Evolutionary conservation across 352 stramenopile species (phyloP), one percentile per base, ranked within the genome.

Genomic region (Albugo laibachii): DNA sequence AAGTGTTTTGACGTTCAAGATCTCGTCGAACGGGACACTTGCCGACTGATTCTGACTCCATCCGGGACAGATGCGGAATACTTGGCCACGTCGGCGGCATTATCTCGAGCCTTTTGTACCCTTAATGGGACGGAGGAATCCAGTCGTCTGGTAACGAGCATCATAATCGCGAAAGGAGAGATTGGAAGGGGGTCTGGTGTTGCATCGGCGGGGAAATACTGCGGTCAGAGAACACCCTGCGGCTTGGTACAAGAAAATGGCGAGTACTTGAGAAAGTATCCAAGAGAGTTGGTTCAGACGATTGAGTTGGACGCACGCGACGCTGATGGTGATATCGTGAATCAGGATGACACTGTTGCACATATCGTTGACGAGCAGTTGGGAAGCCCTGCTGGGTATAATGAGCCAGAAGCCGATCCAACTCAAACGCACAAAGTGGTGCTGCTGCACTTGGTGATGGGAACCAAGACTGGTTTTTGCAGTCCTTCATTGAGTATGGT

Each of bases 31-130:
- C 59, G 65, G 36, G 62, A 75, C 49, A 53, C 54, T 11, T 47
- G 86, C 14, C 63, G 64, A 34, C 62, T 86, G 41, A 47, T 84
- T 45, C 61, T 92, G 44, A 83, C 76, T 24, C 81, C 81, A 3
- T 93, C 81, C 0, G 81, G 81, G 34, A 88, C 79, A 0, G 81
- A 93, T 42, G 81, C 81, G 8, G 81, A 93, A 61, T 65, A 92
- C 14, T 49, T 92, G 15, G 78, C 80, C 13, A 86, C 75, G 0
- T 65, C 76, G 0, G 65, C 70, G 6, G 81, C 70, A 11, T 61
- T 88, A 36, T 64, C 76, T 0, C 65, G 80, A 37, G 53, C 83
- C 1, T 69, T 79, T 39, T 69, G 66, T 0, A 60, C 63, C 0
- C 61, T 81, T 5, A 57, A 62, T 19, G 45, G 64, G 14, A 59